Evolutionary conservation across 306 rosid species (phyloP).

Genomic region (Hippophae gyantsensis): DNA sequence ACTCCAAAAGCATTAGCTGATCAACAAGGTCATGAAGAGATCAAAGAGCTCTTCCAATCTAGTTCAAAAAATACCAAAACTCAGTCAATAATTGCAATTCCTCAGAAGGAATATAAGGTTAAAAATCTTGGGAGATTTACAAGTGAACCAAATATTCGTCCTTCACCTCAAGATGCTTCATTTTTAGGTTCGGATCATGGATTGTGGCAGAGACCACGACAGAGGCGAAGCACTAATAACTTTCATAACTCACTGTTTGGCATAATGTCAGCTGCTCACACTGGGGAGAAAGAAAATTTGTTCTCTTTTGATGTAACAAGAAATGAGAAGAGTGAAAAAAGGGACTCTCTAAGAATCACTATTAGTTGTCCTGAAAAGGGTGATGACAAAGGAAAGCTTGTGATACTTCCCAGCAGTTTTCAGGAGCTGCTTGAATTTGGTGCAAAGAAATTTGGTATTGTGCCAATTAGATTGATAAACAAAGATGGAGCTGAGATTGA

Average conservation of each 20-base stretch:
- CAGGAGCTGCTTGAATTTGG: constrained; percentile 65
- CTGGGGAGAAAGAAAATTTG: constrained; percentile 34
- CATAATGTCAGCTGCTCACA: constrained; percentile 59
- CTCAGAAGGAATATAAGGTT: constrained; percentile 17
- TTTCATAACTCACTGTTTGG: constrained; percentile 74
- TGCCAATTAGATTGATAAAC: constrained; percentile 33
- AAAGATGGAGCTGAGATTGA: constrained; percentile 74
- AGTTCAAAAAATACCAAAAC: constrained; percentile 22
- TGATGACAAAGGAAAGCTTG: constrained; percentile 52
- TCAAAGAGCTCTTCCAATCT: constrained; percentile 46
- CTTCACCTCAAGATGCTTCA: constrained; percentile 29
- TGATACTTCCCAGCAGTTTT: constrained; percentile 54
- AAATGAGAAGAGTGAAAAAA: constrained; percentile 16
- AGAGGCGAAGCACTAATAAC: constrained; percentile 56
- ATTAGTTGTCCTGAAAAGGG: constrained; percentile 65
- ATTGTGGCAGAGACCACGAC: constrained; percentile 34
- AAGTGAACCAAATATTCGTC: constrained; percentile 65
- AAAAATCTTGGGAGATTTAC: constrained; percentile 53
- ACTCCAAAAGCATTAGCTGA: constrained; percentile 70
- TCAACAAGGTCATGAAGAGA: constrained; percentile 70
- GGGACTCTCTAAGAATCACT: constrained; percentile 38
- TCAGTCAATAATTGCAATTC: constrained; percentile 24
- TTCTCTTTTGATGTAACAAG: constrained; percentile 16
- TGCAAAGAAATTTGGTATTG: constrained; percentile 48
- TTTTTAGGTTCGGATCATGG: constrained; percentile 30